phyloP scores from a whole-genome alignment of 2,329 filamentous ascomycete species.

The Dactylellina drechsleri region DNA sequence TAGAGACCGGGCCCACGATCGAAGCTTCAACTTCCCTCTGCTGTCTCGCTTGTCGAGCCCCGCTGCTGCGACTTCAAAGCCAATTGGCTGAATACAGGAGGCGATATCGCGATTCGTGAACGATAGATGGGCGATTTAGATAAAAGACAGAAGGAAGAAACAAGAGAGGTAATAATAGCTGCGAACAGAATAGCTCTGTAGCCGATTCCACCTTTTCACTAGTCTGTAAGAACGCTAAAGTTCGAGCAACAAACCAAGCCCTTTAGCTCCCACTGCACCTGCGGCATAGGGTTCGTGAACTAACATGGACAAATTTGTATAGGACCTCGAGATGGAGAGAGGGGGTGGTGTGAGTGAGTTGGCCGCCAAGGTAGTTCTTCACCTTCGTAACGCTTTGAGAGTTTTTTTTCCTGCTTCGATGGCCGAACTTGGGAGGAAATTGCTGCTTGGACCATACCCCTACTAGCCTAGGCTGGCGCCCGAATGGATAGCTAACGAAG shows the following conservation, averaged over 20 bases:
- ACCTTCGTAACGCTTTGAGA: slow-evolving; percentile 21
- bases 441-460: slow-evolving; percentile 46
- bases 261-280: slow-evolving; percentile 21
- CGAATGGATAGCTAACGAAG: slow-evolving; percentile 19
- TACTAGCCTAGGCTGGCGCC: slow-evolving; percentile 35
- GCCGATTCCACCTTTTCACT: slow-evolving; percentile 26
- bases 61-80: slow-evolving; percentile 34
- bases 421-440: slow-evolving; percentile 25
- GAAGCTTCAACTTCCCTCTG: slow-evolving; percentile 32
- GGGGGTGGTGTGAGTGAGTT: slow-evolving; percentile 41
- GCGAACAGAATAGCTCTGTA: slow-evolving; percentile 27
- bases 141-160: slow-evolving; percentile 27
- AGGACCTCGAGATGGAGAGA: slow-evolving; percentile 32
- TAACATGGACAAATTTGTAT: slow-evolving; percentile 24
- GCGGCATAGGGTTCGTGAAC: slow-evolving; percentile 19
- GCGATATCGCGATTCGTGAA: slow-evolving; percentile 20
- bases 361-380: slow-evolving; percentile 36
- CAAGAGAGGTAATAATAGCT: slow-evolving; percentile 34
- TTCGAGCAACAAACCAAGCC: neutral
- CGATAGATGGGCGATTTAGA: slow-evolving; percentile 13
- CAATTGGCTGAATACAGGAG: slow-evolving; percentile 48
- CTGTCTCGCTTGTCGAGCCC: slow-evolving; percentile 38
- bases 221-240: slow-evolving; percentile 9
- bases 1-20: neutral
- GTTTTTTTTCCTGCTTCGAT: slow-evolving; percentile 10